Conservation (phyloP, 805 yeast genomes). For the Kregervanrija delftensis region DNA sequence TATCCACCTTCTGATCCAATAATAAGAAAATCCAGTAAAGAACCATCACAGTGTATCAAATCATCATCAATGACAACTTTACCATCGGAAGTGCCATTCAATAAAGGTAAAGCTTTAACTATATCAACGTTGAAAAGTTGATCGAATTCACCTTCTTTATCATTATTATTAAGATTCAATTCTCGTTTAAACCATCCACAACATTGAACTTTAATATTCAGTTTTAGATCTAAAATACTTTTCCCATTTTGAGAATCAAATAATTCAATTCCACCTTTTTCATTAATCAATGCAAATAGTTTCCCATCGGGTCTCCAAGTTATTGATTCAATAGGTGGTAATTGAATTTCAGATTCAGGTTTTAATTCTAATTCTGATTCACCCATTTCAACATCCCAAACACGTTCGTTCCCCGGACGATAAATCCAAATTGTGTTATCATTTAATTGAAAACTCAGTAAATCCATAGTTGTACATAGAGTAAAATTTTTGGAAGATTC, state of each 20-base stretch:
- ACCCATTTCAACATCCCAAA: constrained; percentile 25
- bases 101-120: constrained; percentile 19
- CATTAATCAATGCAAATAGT: constrained; percentile 22
- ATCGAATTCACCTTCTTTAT: constrained; percentile 1
- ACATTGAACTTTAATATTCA: constrained; percentile 10
- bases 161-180: too few species aligned
- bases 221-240: constrained; percentile 15
- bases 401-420: constrained; percentile 26
- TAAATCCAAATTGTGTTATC: constrained; percentile 25
- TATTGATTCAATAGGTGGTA: constrained; percentile 2
- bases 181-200: constrained; percentile 17
- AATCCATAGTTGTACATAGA: constrained; percentile 31
- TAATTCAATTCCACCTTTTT: constrained; percentile 17
- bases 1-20: constrained; percentile 20
- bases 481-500: constrained; percentile 10
- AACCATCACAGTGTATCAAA: constrained; percentile 17
- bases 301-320: constrained; percentile 29
- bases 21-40: constrained; percentile 23
- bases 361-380: neutral
- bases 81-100: constrained; percentile 12
- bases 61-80: constrained; percentile 18
- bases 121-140: constrained; percentile 18
- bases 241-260: constrained; percentile 27
- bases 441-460: constrained; percentile 22
- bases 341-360: neutral